Evolutionary conservation across 1,284 basidiomycete genomes (phyloP).

Genomic region (Tilletia walkeri): DNA sequence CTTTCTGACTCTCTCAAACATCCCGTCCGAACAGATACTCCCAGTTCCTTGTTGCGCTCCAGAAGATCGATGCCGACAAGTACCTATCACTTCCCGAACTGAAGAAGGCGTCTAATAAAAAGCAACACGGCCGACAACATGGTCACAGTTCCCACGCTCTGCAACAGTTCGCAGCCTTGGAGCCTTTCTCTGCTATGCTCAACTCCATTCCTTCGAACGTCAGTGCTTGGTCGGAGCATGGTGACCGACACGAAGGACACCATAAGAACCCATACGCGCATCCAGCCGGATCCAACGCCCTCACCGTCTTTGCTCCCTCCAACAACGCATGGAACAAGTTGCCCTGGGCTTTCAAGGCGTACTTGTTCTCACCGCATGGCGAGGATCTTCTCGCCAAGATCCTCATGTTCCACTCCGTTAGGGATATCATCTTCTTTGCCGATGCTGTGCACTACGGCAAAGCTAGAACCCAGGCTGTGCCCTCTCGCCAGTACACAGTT

Average conservation of each 20-base stretch:
- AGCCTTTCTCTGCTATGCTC: background rate
- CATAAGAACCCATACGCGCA: constrained; percentile 40
- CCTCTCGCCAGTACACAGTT: background rate
- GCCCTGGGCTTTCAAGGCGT: constrained; percentile 64
- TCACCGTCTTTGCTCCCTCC: constrained; percentile 68
- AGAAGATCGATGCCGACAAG: too few relatives aligned
- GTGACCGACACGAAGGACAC: constrained; percentile 58
- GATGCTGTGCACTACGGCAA: constrained; percentile 60
- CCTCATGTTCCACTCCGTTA: constrained; percentile 68
- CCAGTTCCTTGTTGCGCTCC: too few relatives aligned
- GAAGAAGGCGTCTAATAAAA: too few relatives aligned
- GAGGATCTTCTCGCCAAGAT: constrained; percentile 64
- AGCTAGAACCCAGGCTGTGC: background rate
- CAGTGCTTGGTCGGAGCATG: constrained; percentile 62
- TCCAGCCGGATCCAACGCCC: constrained; percentile 60
- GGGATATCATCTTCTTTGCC: constrained; percentile 63
- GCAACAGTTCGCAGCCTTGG: background rate
- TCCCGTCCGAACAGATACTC: too few relatives aligned
- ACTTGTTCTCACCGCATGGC: constrained; percentile 71
- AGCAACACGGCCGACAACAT: too few relatives aligned
- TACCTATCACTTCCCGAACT: too few relatives aligned
- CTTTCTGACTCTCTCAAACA: too few relatives aligned
- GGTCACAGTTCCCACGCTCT: too few relatives aligned
- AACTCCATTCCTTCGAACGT: constrained; percentile 57
- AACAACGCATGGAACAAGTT: constrained; percentile 67